These are phyloP conservation scores for Protoeuglena noctilucae DNA, from an alignment of 139 green algal genomes.

Conservation along the genomic window DNA sequence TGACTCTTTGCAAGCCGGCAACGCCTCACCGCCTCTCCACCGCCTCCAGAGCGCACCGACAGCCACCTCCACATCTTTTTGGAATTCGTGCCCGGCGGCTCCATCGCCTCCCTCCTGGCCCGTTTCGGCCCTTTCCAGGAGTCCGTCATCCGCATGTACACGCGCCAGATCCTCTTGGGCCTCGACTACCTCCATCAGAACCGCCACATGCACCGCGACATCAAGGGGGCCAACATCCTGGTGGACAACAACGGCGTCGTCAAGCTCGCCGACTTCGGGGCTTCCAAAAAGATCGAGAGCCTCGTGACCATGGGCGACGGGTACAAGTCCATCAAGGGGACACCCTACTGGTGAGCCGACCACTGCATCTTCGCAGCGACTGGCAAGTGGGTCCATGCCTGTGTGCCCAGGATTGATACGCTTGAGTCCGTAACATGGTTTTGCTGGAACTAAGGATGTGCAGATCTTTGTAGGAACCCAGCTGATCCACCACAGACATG, in stretches of 20 bases:
- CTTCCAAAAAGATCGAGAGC: slow-evolving; percentile 77
- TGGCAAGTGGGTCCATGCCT: too few species aligned
- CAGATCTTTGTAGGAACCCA: too few species aligned
- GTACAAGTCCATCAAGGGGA: slow-evolving; percentile 77
- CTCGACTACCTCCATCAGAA: slow-evolving; percentile 85
- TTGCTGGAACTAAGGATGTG: too few species aligned
- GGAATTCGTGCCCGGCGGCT: slow-evolving; percentile 86
- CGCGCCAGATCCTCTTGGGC: slow-evolving; percentile 54
- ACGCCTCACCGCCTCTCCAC: slow-evolving; percentile 1
- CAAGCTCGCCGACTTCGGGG: slow-evolving; percentile 93
- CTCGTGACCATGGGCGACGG: slow-evolving; percentile 66
- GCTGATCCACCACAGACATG: too few species aligned
- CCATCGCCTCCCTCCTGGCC: slow-evolving; percentile 69
- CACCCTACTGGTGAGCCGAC: slow-evolving; percentile 94
- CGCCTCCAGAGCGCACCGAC: slow-evolving; percentile 23
- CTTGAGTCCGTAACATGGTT: too few species aligned
- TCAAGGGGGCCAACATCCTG: slow-evolving; percentile 95
- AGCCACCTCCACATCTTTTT: slow-evolving; percentile 89
- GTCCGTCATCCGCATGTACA: slow-evolving; percentile 45
- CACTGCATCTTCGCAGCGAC: too few species aligned
- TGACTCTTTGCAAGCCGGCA: not conserved
- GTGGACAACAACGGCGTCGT: slow-evolving; percentile 70
- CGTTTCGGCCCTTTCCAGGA: slow-evolving; percentile 33
- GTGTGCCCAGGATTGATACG: too few species aligned
- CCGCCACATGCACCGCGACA: slow-evolving; percentile 80